phyloP scores from a whole-genome alignment of 148 eudicot genomes.

The Chenopodium album region DNA sequence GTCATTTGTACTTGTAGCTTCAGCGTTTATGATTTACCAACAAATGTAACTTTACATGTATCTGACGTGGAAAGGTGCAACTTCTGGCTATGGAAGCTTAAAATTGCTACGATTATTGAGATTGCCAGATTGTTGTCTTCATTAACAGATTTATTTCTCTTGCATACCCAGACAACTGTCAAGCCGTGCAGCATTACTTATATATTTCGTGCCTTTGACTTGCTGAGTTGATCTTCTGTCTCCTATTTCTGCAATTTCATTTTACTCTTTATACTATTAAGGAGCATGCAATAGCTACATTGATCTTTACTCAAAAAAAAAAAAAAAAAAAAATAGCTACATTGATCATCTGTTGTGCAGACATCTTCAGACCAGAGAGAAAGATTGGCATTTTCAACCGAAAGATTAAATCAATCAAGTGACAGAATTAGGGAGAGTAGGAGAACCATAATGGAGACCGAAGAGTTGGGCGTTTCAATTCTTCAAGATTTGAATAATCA shows the following conservation, averaged over 20 bases:
- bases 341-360: constrained; percentile 32
- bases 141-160: not conserved
- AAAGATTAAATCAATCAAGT: constrained; percentile 71
- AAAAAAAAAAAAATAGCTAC: not conserved
- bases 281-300: not conserved
- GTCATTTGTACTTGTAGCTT: constrained; percentile 1
- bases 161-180: not conserved
- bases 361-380: constrained; percentile 76
- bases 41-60: not conserved
- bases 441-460: constrained; percentile 79
- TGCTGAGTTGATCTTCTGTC: constrained; percentile 9
- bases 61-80: not conserved
- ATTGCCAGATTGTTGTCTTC: not conserved
- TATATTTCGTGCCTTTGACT: not conserved
- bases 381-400: constrained; percentile 73
- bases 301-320: not conserved
- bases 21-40: not conserved
- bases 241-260: not conserved
- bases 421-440: constrained; percentile 84
- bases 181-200: not conserved
- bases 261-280: not conserved
- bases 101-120: not conserved
- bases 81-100: not conserved
- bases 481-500: constrained; percentile 88
- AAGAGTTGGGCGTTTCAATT: constrained; percentile 80